Percentiles rank a stretch among this genome's conserved stretches.
These are phyloP conservation scores for Globisporangium carolinianum DNA, from an alignment of 352 stramenopile species.

Conservation along the genomic window DNA sequence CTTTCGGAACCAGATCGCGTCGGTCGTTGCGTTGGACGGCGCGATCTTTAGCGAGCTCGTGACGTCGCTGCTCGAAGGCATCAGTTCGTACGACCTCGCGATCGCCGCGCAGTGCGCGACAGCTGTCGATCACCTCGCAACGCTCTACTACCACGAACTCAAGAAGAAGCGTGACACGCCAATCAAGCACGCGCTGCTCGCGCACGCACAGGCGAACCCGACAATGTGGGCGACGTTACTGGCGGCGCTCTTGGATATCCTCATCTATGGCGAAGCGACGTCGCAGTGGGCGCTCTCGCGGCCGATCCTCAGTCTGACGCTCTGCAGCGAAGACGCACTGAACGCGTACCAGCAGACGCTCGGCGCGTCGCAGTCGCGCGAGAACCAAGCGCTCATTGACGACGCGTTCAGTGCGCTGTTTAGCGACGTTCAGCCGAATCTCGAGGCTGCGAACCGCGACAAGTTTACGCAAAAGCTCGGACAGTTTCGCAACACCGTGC, in stretches of 20 bases:
- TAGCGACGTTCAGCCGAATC: slow-evolving; percentile 91
- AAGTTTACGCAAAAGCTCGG: slow-evolving; percentile 97
- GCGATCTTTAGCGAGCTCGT: slow-evolving; percentile 95
- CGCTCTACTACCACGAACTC: slow-evolving; percentile 95
- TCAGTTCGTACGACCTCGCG: slow-evolving; percentile 87
- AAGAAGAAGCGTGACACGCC: slow-evolving; percentile 94
- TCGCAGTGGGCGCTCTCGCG: slow-evolving; percentile 98
- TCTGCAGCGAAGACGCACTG: slow-evolving; percentile 91
- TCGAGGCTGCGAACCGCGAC: slow-evolving; percentile 97
- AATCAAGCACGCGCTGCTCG: slow-evolving; percentile 88
- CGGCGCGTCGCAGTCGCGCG: slow-evolving; percentile 87
- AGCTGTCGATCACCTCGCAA: slow-evolving; percentile 91
- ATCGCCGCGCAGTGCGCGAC: slow-evolving; percentile 94
- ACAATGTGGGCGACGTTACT: slow-evolving; percentile 87
- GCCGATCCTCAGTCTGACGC: slow-evolving; percentile 96
- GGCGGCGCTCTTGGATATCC: slow-evolving; percentile 93
- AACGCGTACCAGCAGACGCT: slow-evolving; percentile 95
- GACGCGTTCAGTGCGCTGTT: slow-evolving; percentile 96
- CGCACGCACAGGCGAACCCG: slow-evolving; percentile 89
- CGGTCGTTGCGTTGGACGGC: slow-evolving; percentile 89
- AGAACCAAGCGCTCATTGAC: slow-evolving; percentile 92
- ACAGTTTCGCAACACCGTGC: slow-evolving; percentile 93
- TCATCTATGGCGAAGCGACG: slow-evolving; percentile 95
- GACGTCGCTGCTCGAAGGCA: slow-evolving; percentile 87
- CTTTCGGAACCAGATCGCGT: slow-evolving; percentile 96